Percentiles rank a stretch among this genome's conserved stretches.
These are phyloP conservation scores for Craterostigma plantagineum DNA, from an alignment of 257 asterid genomes.

Conservation along the genomic window DNA sequence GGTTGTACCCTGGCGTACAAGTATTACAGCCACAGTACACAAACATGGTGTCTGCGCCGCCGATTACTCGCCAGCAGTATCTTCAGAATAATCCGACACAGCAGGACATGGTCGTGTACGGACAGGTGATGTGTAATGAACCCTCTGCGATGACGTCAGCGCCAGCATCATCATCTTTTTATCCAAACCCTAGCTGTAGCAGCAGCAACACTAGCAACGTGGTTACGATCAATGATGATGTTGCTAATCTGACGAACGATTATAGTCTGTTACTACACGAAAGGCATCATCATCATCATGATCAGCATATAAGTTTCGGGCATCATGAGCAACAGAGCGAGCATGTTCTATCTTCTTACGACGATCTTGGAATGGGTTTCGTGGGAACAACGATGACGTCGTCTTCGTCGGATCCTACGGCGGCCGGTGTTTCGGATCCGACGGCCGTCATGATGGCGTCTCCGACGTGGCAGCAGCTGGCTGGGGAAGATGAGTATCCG, in stretches of 20 bases:
- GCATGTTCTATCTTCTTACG: conserved; percentile 20
- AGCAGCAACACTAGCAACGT: too few relatives aligned
- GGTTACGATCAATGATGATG: not conserved
- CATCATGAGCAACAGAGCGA: conserved; percentile 31
- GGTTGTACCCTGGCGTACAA: conserved; percentile 33
- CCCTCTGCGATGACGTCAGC: conserved; percentile 3
- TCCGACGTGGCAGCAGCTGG: conserved; percentile 40
- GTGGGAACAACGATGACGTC: conserved; percentile 15
- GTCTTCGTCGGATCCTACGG: conserved; percentile 17
- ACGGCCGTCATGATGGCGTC: not conserved
- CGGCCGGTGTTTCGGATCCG: conserved; percentile 16
- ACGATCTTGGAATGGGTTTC: conserved; percentile 11
- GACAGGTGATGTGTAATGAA: too few relatives aligned
- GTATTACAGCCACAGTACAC: conserved; percentile 35
- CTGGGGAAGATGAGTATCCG: conserved; percentile 34
- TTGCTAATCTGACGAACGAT: conserved; percentile 7
- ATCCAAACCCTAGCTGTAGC: conserved; percentile 29
- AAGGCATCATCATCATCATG: not conserved
- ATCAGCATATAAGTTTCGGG: too few relatives aligned
- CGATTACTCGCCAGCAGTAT: conserved; percentile 4
- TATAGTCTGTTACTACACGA: conserved; percentile 8
- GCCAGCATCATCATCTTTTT: conserved; percentile 10
- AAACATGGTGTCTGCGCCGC: conserved; percentile 3
- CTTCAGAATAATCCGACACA: conserved; percentile 13
- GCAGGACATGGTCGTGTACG: too few relatives aligned